These are phyloP conservation scores for Fusarium nurragi DNA, from an alignment of 2,329 filamentous ascomycete genomes.

Conservation along the genomic window DNA sequence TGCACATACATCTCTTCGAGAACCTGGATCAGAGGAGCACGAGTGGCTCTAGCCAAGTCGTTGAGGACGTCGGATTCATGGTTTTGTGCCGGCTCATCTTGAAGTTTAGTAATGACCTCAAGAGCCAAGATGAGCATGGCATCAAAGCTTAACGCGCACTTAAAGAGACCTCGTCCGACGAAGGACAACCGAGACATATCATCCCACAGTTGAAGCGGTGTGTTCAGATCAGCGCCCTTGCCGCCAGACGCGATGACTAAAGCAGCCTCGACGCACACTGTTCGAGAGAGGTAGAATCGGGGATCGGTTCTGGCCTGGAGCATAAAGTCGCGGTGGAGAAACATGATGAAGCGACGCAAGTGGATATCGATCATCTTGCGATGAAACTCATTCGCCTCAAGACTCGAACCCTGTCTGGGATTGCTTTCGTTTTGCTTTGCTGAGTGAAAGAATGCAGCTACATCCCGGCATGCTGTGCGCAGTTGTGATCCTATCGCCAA, in stretches of 20 bases:
- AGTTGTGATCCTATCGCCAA: slow-evolving; percentile 33
- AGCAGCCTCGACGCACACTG: slow-evolving; percentile 40
- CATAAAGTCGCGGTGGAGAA: slow-evolving; percentile 45
- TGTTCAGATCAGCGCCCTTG: slow-evolving; percentile 25
- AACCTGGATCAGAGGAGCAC: slow-evolving; percentile 33
- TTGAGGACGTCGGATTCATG: slow-evolving; percentile 38
- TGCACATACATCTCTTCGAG: slow-evolving; percentile 35
- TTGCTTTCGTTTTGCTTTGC: background rate
- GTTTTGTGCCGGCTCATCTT: slow-evolving; percentile 33
- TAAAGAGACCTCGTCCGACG: slow-evolving; percentile 42
- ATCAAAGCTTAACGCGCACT: slow-evolving; percentile 42
- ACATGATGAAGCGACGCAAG: slow-evolving; percentile 41
- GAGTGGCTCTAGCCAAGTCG: slow-evolving; percentile 36
- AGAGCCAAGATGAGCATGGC: slow-evolving; percentile 39
- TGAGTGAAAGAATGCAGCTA: slow-evolving; percentile 36
- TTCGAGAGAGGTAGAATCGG: slow-evolving; percentile 42
- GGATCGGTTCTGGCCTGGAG: slow-evolving; percentile 36
- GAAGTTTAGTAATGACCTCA: slow-evolving; percentile 39
- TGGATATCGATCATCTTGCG: slow-evolving; percentile 40
- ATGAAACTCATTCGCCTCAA: slow-evolving; percentile 37
- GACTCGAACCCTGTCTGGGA: background rate
- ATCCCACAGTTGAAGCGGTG: slow-evolving; percentile 33
- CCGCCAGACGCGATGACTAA: slow-evolving; percentile 36
- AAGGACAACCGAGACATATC: slow-evolving; percentile 39
- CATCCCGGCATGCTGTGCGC: slow-evolving; percentile 37